These are phyloP conservation scores for Austroboletus eburneus DNA, from an alignment of 768 basidiomycete genomes.

Conservation along the genomic window DNA sequence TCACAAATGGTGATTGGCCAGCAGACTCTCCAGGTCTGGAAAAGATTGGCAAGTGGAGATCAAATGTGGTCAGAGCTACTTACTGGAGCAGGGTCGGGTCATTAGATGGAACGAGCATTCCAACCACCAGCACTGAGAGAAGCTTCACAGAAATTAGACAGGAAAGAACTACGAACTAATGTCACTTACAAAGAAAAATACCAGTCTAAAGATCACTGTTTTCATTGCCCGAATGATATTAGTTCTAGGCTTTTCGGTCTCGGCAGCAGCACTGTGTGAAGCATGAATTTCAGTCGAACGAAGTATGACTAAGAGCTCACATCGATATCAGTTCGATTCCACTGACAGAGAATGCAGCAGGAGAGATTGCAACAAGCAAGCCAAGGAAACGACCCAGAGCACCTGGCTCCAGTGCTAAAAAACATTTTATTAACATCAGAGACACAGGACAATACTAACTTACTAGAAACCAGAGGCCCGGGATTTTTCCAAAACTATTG, in stretches of 20 bases:
- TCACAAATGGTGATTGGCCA: constrained; percentile 80
- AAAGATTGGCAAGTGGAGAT: background rate
- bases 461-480: constrained; percentile 23
- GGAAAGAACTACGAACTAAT: background rate
- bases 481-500: constrained; percentile 22
- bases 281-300: constrained; percentile 8
- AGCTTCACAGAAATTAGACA: constrained; percentile 11
- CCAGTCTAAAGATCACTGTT: constrained; percentile 76
- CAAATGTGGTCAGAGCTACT: constrained; percentile 4
- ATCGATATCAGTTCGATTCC: constrained; percentile 74
- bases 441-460: too few relatives aligned
- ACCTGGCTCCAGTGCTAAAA: constrained; percentile 21
- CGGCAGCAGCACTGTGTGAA: constrained; percentile 58
- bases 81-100: constrained; percentile 48
- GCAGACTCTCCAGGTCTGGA: constrained; percentile 34
- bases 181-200: constrained; percentile 28
- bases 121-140: constrained; percentile 45
- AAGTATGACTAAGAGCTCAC: constrained; percentile 33
- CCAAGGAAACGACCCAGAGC: constrained; percentile 19
- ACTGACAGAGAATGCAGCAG: constrained; percentile 66
- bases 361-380: constrained; percentile 18
- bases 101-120: constrained; percentile 74
- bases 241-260: constrained; percentile 72
- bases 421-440: too few relatives aligned
- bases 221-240: constrained; percentile 75